Conservation (phyloP, 1,139 yeast species). For the Geotrichum phurueaensis region DNA sequence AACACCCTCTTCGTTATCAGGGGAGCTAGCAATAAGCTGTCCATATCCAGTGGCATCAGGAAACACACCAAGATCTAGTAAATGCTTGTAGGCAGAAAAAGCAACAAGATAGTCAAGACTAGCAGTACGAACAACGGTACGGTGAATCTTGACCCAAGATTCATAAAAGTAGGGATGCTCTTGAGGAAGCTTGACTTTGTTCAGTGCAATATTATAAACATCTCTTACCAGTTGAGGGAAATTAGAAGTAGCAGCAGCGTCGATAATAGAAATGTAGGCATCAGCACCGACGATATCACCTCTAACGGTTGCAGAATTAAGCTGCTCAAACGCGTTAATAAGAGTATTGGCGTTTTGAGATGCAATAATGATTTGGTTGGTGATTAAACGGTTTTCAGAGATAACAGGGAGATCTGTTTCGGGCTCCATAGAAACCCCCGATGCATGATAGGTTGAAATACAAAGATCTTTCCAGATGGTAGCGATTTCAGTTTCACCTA, state of each 20-base stretch:
- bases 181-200: constrained; percentile 28
- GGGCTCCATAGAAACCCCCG: neutral
- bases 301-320: constrained; percentile 22
- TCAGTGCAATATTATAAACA: constrained; percentile 22
- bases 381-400: constrained; percentile 9
- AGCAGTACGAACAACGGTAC: constrained; percentile 28
- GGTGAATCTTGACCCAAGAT: constrained; percentile 29
- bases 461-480: constrained; percentile 9
- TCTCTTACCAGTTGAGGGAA: constrained; percentile 15
- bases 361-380: constrained; percentile 25
- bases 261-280: constrained; percentile 24
- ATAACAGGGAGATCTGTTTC: neutral
- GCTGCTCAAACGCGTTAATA: constrained; percentile 21
- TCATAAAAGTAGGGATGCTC: constrained; percentile 27
- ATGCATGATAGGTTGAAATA: neutral
- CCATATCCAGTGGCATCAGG: constrained; percentile 40
- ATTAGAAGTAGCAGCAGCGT: constrained; percentile 18
- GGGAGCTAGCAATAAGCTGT: constrained; percentile 31
- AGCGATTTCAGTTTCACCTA: constrained; percentile 9
- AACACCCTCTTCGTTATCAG: constrained; percentile 33
- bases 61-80: constrained; percentile 32
- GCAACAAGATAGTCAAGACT: constrained; percentile 27
- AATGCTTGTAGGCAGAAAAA: constrained; percentile 27
- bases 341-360: constrained; percentile 22
- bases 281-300: constrained; percentile 25